A percentile compares a stretch with the other conserved stretches of the same genome.
Conservation (phyloP, 1,139 yeast genomes). For the Hansenula sp. region DNA sequence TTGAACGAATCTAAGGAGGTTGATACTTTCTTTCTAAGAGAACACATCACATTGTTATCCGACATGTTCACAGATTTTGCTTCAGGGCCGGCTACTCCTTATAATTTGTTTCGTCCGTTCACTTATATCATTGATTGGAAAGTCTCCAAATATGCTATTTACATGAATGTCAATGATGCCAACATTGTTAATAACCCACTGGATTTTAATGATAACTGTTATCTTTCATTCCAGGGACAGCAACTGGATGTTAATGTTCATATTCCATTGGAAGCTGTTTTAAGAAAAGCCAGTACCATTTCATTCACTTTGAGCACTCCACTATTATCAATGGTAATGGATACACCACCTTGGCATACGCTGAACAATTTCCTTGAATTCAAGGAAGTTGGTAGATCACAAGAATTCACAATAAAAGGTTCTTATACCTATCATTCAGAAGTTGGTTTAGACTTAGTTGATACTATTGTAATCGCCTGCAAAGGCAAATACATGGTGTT, state of each 20-base stretch:
- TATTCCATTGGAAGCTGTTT: conserved; percentile 62
- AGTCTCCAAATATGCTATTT: conserved; percentile 51
- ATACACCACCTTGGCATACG: conserved; percentile 93
- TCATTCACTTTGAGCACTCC: conserved; percentile 55
- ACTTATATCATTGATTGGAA: conserved; percentile 61
- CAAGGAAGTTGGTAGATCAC: conserved; percentile 62
- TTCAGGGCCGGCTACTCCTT: conserved; percentile 68
- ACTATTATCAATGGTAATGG: conserved; percentile 55
- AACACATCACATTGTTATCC: conserved; percentile 71
- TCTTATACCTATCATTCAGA: conserved; percentile 58
- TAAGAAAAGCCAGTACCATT: conserved; percentile 53
- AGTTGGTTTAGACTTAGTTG: conserved; percentile 63
- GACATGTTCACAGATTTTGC: conserved; percentile 78
- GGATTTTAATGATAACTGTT: conserved; percentile 77
- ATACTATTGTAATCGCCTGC: conserved; percentile 64
- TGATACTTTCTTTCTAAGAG: conserved; percentile 69
- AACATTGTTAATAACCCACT: conserved; percentile 87
- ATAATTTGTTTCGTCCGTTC: conserved; percentile 73
- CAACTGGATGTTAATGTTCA: conserved; percentile 41
- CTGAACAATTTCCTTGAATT: conserved; percentile 63
- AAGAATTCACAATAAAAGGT: conserved; percentile 60
- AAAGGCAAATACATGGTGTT: conserved; percentile 65
- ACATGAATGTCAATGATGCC: conserved; percentile 76
- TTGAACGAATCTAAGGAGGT: conserved; percentile 48
- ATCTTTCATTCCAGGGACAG: conserved; percentile 69